phyloP scores from a whole-genome alignment of 2,329 filamentous ascomycete species.

The Balansia obtecta region DNA sequence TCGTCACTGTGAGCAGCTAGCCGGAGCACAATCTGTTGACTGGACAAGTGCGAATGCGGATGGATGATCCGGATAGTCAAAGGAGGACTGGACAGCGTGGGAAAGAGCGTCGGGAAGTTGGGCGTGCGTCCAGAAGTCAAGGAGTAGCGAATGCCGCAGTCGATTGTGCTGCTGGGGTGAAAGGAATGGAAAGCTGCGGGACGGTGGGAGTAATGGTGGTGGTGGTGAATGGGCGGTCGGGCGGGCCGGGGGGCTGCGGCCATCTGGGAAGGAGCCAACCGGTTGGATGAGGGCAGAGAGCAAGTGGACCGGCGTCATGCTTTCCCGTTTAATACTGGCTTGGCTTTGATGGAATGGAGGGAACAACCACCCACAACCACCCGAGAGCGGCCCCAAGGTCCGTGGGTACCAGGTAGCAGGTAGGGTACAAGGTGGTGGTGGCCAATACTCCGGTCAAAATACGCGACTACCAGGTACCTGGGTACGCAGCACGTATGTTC shows the following conservation, averaged over 20 bases:
- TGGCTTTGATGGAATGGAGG: no score
- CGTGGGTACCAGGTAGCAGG: no score
- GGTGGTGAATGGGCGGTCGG: background rate
- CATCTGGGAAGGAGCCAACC: background rate
- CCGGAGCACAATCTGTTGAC: background rate
- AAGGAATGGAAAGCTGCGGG: conserved; percentile 2
- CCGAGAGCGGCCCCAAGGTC: no score
- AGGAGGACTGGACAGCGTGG: background rate
- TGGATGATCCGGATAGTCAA: background rate
- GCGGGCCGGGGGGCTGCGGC: background rate
- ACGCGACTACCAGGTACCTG: no score
- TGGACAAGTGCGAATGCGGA: background rate
- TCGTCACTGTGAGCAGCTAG: background rate
- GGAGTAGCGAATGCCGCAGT: conserved; percentile 4
- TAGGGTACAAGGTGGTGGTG: no score
- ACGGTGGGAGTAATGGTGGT: no score
- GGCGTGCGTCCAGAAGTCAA: conserved; percentile 2
- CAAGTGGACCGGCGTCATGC: no score
- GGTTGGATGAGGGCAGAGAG: no score
- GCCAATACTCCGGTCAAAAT: no score
- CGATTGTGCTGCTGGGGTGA: conserved; percentile 1
- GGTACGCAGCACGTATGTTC: no score
- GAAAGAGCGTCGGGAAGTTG: background rate
- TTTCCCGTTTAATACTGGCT: no score
- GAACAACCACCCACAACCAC: no score